Conservation (phyloP, 257 asterid species). For the Forsythia viridissima region DNA sequence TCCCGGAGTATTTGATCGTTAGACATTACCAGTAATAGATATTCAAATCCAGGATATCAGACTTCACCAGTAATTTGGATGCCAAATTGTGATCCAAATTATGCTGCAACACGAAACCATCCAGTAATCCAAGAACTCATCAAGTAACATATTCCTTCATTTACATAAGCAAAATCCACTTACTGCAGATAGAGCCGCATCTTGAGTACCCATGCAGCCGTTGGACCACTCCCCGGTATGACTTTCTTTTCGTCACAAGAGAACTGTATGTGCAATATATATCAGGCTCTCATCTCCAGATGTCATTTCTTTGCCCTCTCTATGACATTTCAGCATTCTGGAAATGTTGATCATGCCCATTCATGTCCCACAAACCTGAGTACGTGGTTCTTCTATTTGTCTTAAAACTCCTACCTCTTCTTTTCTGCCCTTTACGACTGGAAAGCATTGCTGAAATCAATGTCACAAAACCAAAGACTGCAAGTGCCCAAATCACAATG, state of each 20-base stretch:
- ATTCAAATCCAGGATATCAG: too few species aligned
- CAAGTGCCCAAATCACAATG: slow-evolving; percentile 63
- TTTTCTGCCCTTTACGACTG: slow-evolving; percentile 58
- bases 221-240: neutral
- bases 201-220: neutral
- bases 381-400: slow-evolving; percentile 46
- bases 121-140: neutral
- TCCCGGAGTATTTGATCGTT: slow-evolving; percentile 2
- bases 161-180: too few species aligned
- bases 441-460: slow-evolving; percentile 60
- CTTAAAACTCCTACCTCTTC: slow-evolving; percentile 52
- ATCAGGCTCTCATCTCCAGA: neutral
- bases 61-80: too few species aligned
- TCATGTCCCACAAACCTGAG: slow-evolving; percentile 49
- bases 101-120: neutral
- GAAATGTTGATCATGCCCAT: slow-evolving; percentile 35
- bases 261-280: slow-evolving; percentile 6
- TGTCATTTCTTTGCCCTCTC: neutral
- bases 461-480: slow-evolving; percentile 49
- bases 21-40: neutral
- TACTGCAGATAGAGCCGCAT: neutral
- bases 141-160: neutral
- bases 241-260: neutral
- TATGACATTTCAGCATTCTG: slow-evolving; percentile 41
- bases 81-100: neutral